Conservation (phyloP, 305 asterid genomes). For the Rubia balearica region DNA sequence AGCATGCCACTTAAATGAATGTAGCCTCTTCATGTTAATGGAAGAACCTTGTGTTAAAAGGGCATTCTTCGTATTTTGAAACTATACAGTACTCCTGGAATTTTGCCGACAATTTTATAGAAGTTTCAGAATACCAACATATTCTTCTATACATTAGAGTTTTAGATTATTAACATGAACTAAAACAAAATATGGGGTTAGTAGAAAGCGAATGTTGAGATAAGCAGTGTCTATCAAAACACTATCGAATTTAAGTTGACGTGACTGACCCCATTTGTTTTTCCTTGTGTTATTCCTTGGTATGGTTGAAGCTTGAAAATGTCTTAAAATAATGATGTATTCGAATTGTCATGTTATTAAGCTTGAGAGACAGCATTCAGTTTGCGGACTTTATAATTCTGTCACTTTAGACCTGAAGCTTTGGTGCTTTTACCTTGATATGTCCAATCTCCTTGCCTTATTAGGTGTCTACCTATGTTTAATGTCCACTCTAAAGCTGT, state of each 20-base stretch:
- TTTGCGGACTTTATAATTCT: background rate
- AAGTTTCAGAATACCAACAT: background rate
- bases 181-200: too few species aligned
- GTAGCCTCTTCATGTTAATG: background rate
- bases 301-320: background rate
- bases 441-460: background rate
- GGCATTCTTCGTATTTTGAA: background rate
- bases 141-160: background rate
- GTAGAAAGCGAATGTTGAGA: background rate
- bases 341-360: background rate
- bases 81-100: background rate
- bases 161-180: background rate
- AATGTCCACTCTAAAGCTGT: background rate
- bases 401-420: background rate
- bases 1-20: background rate
- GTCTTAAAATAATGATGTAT: background rate
- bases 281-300: background rate
- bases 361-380: background rate
- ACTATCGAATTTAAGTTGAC: background rate
- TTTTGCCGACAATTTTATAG: too few species aligned
- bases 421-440: background rate
- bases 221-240: background rate
- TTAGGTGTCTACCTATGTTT: background rate
- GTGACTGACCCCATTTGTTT: background rate
- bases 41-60: background rate